These are phyloP conservation scores for Colletotrichum caudatum DNA, from an alignment of 2,329 filamentous ascomycete species.

Conservation along the genomic window DNA sequence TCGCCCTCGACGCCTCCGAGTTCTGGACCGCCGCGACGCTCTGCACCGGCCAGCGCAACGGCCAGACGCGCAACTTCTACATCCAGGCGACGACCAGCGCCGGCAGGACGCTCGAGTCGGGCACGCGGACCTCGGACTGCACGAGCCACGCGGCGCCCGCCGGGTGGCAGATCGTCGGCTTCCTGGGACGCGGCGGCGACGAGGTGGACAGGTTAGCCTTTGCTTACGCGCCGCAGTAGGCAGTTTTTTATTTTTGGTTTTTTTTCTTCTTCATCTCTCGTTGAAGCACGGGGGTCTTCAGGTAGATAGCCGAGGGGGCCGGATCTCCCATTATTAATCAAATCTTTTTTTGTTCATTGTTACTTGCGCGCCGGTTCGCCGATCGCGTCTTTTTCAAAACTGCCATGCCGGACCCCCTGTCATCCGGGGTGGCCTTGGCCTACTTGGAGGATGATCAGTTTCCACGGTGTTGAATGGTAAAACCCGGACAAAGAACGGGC, in stretches of 20 bases:
- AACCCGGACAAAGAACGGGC: not conserved
- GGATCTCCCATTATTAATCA: slow-evolving; percentile 3
- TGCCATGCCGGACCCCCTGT: not conserved
- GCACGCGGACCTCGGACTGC: slow-evolving; percentile 61
- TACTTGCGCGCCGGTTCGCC: not conserved
- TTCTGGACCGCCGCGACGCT: slow-evolving; percentile 61
- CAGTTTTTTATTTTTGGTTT: not conserved
- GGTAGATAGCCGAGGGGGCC: not conserved
- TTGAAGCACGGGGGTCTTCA: not conserved
- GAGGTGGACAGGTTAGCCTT: slow-evolving; percentile 68
- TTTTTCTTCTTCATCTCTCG: too few relatives aligned
- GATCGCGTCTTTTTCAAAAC: not conserved
- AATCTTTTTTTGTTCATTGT: not conserved
- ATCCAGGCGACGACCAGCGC: slow-evolving; percentile 64
- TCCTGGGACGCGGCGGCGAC: slow-evolving; percentile 63
- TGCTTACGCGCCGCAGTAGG: slow-evolving; percentile 52
- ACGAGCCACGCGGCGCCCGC: slow-evolving; percentile 57
- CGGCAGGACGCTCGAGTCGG: slow-evolving; percentile 59
- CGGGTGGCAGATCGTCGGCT: slow-evolving; percentile 67
- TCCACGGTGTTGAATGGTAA: not conserved
- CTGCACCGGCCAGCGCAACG: slow-evolving; percentile 62
- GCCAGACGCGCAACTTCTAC: slow-evolving; percentile 66
- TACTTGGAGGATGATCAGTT: not conserved
- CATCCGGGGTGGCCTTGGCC: not conserved
- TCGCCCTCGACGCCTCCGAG: slow-evolving; percentile 61